Base-by-base conservation (phyloP, 805 yeast genomes). In the Candida saitoana region DNA sequence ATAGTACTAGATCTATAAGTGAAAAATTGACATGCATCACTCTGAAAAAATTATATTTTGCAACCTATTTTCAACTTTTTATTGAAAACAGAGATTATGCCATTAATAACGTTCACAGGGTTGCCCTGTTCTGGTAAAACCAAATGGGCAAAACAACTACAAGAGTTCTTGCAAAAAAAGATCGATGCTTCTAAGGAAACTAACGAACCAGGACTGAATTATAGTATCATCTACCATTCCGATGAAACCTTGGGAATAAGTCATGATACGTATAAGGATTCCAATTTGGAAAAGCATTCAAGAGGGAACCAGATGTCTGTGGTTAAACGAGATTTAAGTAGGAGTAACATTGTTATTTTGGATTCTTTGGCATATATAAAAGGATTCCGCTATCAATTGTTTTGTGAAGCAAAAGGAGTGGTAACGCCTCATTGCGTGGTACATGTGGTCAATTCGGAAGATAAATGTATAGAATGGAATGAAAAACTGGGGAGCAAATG, bases 301-400 rank as follows among this genome's bases (percentile, higher is more conserved):
- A 73, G 98, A 39, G 95, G 95, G 0, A 74, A 77, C 19, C 96
- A 90, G 53, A 82, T 90, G 66, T 79, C 95, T 0, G 96, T 95
- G 0, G 93, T 91, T 14, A 87, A 88, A 54, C 73, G 97, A 49
- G 87, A 84, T 48, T 62, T 93, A 3, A 71, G 85, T 1, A 73
- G 82, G 31, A 68, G 74, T 22, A 81, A 77, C 16, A 73, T 93
- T 20, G 97, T 93, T 1, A 80, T 93, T 14, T 71, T 93, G 40
- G 99, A 93, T 59, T 78, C 93, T 1, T 69, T 89, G 53, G 81
- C 87, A 32, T 93, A 93, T 59, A 93, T 93, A 54, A 93, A 93
- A 57, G 99, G 99, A 0, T 89, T 90, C 60, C 71, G 99, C 46
- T 93, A 93, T 63, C 99, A 93, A 62, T 69, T 93, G 40, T 89